phyloP scores from a whole-genome alignment of 805 yeast species.

The Wickerhamiella australiensis region DNA sequence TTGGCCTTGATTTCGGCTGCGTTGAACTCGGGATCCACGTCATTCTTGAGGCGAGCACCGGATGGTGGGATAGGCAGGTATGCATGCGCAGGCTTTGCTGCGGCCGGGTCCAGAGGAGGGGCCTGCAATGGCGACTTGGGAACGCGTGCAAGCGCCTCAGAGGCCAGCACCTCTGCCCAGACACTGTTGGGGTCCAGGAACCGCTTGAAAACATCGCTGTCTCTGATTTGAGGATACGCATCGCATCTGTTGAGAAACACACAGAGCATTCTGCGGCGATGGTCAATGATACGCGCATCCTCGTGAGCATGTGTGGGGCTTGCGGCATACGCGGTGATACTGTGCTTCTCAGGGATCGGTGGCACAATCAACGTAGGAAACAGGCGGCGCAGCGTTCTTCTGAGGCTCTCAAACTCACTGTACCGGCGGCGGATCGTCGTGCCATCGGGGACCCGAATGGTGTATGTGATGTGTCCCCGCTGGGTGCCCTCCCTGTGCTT shows the following conservation, averaged over 20 bases:
- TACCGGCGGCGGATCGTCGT: slow-evolving; percentile 67
- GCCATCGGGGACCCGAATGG: slow-evolving; percentile 49
- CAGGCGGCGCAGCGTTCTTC: slow-evolving; percentile 55
- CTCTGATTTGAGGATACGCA: slow-evolving; percentile 41
- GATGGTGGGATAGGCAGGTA: slow-evolving; percentile 51
- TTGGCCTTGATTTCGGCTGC: slow-evolving; percentile 35
- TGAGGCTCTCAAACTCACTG: slow-evolving; percentile 78
- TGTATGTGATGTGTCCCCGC: slow-evolving; percentile 70
- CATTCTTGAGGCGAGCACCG: slow-evolving; percentile 29
- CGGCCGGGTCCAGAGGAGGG: slow-evolving; percentile 49
- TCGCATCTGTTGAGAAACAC: slow-evolving; percentile 70
- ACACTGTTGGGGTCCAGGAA: slow-evolving; percentile 76
- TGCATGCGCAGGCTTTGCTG: slow-evolving; percentile 47
- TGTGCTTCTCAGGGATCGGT: slow-evolving; percentile 83
- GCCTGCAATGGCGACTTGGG: slow-evolving; percentile 43
- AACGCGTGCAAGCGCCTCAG: slow-evolving; percentile 43
- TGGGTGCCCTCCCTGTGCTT: slow-evolving; percentile 71
- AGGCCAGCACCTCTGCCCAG: slow-evolving; percentile 62
- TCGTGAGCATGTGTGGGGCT: slow-evolving; percentile 36
- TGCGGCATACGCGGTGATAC: slow-evolving; percentile 39
- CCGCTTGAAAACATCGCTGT: slow-evolving; percentile 52
- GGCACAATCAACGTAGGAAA: slow-evolving; percentile 80
- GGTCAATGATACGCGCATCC: slow-evolving; percentile 39
- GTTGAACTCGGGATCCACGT: slow-evolving; percentile 28
- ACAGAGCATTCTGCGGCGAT: slow-evolving; percentile 61